A percentile compares a stretch with the other conserved stretches of the same genome.
Evolutionary conservation across 1,284 basidiomycete genomes (phyloP).

Genomic region (Cryptococcus sp.): DNA sequence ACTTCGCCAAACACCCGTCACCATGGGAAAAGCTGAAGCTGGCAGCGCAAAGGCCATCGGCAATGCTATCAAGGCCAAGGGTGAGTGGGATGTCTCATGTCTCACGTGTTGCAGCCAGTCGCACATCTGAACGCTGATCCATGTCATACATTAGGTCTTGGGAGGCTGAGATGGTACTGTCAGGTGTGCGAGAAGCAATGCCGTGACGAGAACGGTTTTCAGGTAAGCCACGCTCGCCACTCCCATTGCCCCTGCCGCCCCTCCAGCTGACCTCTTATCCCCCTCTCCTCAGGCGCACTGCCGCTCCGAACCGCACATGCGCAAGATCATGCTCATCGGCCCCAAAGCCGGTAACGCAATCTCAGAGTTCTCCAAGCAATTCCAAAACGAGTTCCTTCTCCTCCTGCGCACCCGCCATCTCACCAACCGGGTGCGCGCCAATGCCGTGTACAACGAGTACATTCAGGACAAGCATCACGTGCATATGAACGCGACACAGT

Average conservation of each 20-base stretch:
- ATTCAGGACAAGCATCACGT: constrained; percentile 92
- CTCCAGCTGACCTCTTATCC: background rate
- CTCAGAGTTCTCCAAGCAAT: constrained; percentile 79
- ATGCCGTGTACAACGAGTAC: constrained; percentile 96
- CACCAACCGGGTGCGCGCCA: constrained; percentile 88
- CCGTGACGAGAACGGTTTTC: constrained; percentile 95
- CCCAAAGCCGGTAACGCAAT: constrained; percentile 90
- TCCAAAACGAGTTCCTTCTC: constrained; percentile 87
- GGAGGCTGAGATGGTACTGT: constrained; percentile 91
- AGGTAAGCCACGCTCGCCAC: constrained; percentile 46
- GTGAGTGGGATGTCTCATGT: constrained; percentile 25
- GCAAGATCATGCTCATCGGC: constrained; percentile 94
- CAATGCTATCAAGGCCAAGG: constrained; percentile 95
- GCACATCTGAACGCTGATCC: background rate
- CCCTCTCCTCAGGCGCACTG: constrained; percentile 34
- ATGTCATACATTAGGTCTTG: constrained; percentile 56
- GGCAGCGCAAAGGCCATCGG: constrained; percentile 87
- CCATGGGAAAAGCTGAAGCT: constrained; percentile 57
- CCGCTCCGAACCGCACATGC: constrained; percentile 61
- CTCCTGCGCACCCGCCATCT: constrained; percentile 74
- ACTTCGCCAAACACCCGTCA: constrained; percentile 1
- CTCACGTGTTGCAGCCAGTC: background rate
- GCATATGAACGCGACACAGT: constrained; percentile 98
- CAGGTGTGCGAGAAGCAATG: constrained; percentile 96
- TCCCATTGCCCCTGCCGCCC: no score